Conservation (phyloP, 441 rosid genomes). For the Melastoma candidum region DNA sequence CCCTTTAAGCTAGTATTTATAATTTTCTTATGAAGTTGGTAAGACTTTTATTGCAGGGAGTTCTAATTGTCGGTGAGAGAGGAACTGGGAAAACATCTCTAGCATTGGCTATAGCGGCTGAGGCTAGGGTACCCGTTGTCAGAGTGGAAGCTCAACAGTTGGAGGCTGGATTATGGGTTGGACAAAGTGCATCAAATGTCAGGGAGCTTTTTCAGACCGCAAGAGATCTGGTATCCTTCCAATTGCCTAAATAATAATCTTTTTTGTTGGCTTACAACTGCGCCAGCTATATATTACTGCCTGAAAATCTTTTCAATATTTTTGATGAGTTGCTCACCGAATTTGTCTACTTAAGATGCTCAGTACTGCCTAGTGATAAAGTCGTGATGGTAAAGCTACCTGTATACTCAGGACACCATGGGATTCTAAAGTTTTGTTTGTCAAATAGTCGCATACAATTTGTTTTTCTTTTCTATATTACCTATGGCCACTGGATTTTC, state of each 20-base stretch:
- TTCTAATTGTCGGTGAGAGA: conserved; percentile 95
- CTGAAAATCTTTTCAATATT: no score
- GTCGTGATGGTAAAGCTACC: no score
- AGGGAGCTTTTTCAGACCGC: conserved; percentile 98
- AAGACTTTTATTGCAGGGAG: conserved; percentile 59
- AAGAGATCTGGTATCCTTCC: conserved; percentile 69
- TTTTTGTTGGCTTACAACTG: not conserved
- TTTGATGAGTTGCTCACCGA: no score
- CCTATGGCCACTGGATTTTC: no score
- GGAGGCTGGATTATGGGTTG: conserved; percentile 99
- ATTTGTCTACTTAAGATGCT: no score
- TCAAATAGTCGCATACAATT: no score
- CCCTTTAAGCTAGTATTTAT: not conserved
- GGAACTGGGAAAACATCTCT: conserved; percentile 95
- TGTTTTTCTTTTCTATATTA: no score
- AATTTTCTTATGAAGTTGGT: conserved; percentile 11
- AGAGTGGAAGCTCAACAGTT: conserved; percentile 79
- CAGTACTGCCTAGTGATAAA: no score
- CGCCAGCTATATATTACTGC: no score
- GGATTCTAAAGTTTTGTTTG: no score
- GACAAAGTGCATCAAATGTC: conserved; percentile 96
- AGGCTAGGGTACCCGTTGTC: conserved; percentile 95
- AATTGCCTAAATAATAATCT: conserved; percentile 9
- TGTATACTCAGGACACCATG: no score
- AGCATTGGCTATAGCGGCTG: conserved; percentile 94